Evolutionary conservation across 495 filamentous ascomycete species (phyloP), one percentile per base, ranked within the genome.

Genomic region (Durotheca rogersii): DNA sequence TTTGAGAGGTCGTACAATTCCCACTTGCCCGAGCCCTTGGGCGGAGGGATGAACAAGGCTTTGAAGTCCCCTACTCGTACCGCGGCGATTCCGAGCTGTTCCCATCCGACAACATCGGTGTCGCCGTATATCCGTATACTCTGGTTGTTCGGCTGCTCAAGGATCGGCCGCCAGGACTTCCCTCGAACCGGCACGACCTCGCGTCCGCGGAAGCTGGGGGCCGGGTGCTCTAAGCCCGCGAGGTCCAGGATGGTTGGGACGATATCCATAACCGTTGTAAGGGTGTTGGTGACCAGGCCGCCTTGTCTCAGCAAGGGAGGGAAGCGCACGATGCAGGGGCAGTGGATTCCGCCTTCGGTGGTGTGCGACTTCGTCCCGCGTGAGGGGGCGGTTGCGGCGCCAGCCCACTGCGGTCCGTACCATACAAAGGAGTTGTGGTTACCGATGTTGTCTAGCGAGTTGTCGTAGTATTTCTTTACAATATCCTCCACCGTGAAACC

Each of bases 341-440:
- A 77, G 14, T 76, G 74, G 6, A 83, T 77, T 36, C 80, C 81
- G 15, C 81, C 81, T 50, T 86, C 78, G 10, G 81, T 81, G 7
- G 80, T 82, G 64, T 74, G 83, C 23, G 79, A 77, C 50, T 84
- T 84, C 64, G 79, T 81, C 4, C 81, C 68, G 25, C 81, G 69
- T n/a, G 72, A 78, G 4, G 83, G 80, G 7, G 83, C 80, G 11
- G 82, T 86, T 12, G 81, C 75, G 23, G 82, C 83, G 53, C 81
- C 75, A 7, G 81, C 81, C 81, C 82, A 82, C 42, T 78, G 76
- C 10, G 80, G 80, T 4, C 82, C 81, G 49, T 85, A 84, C 81
- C 81, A 84, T 56, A 83, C 78, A 62, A 84, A 85, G 0, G 73
- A 78, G 65, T 83, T 76, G 33, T 69, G 72, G 51, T 77, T 76